A percentile compares a stretch with the other conserved stretches of the same genome.
phyloP scores from a whole-genome alignment of 192 early-diverging fungal genomes.

The Podila clonocystis region DNA sequence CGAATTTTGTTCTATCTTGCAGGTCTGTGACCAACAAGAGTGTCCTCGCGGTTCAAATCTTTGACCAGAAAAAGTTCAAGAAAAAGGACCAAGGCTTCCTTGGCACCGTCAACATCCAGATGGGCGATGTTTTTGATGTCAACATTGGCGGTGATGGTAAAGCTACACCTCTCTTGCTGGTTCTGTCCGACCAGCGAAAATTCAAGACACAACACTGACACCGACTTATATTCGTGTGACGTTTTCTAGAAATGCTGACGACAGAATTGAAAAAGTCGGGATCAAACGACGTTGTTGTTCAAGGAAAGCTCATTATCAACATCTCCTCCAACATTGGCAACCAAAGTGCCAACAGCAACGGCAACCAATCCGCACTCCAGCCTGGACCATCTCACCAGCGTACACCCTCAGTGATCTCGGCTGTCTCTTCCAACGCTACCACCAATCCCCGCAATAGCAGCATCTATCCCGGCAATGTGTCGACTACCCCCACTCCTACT shows the following conservation, averaged over 20 bases:
- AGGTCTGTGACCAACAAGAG: constrained; percentile 75
- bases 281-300: constrained; percentile 75
- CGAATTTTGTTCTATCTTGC: neutral
- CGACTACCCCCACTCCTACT: constrained; percentile 17
- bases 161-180: neutral
- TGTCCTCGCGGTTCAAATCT: constrained; percentile 92
- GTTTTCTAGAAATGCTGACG: constrained; percentile 77
- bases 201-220: too few species aligned
- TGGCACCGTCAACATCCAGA: constrained; percentile 87
- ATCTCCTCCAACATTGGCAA: constrained; percentile 64
- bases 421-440: constrained; percentile 14
- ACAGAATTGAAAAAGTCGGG: constrained; percentile 87
- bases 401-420: constrained; percentile 24
- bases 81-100: constrained; percentile 90
- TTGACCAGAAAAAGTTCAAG: constrained; percentile 98
- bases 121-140: constrained; percentile 84
- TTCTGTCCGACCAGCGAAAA: too few species aligned
- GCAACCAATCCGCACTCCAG: constrained; percentile 13
- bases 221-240: neutral
- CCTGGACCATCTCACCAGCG: constrained; percentile 38
- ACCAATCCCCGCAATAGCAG: constrained; percentile 16
- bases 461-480: neutral
- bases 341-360: neutral
- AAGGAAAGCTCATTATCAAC: constrained; percentile 83
- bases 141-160: constrained; percentile 73